A percentile compares a stretch with the other conserved stretches of the same genome.
Evolutionary conservation across 495 filamentous ascomycete genomes (phyloP).

Genomic region (Neurospora hispaniola): DNA sequence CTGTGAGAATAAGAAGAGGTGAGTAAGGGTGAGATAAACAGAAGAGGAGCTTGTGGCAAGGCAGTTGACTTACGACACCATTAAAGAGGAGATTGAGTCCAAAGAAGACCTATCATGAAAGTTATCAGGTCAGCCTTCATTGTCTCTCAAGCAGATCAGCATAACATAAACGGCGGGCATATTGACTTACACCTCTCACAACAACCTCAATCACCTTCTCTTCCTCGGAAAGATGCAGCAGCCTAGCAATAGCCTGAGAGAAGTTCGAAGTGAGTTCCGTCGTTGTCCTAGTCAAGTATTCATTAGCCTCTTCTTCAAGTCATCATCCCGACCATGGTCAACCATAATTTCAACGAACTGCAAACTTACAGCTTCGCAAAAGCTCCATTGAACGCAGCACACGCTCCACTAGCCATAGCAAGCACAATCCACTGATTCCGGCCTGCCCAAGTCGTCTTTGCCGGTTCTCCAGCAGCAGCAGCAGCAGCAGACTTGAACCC

Average conservation of each 20-base stretch:
- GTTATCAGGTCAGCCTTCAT: constrained; percentile 5
- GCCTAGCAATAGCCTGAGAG: constrained; percentile 48
- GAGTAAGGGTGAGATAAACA: neutral
- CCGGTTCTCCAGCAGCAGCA: neutral
- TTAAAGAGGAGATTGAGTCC: constrained; percentile 83
- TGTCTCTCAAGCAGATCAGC: neutral
- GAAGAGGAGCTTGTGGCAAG: neutral
- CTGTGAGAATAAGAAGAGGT: constrained; percentile 11
- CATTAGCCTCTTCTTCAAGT: neutral
- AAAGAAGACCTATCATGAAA: constrained; percentile 61
- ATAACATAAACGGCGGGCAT: neutral
- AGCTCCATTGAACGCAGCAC: constrained; percentile 87
- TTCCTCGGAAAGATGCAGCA: constrained; percentile 44
- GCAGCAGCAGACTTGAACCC: no score
- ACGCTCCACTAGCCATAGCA: constrained; percentile 75
- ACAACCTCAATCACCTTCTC: constrained; percentile 51
- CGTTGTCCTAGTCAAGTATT: constrained; percentile 52
- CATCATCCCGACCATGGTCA: neutral
- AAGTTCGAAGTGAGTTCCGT: constrained; percentile 68
- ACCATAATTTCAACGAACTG: neutral
- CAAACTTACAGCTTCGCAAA: constrained; percentile 82
- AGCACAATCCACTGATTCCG: constrained; percentile 65
- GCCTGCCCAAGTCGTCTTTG: constrained; percentile 18
- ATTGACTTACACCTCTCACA: constrained; percentile 53
- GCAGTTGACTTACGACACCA: constrained; percentile 44